Evolutionary conservation across 306 rosid genomes (phyloP).

Genomic region (Albizia julibrissin): DNA sequence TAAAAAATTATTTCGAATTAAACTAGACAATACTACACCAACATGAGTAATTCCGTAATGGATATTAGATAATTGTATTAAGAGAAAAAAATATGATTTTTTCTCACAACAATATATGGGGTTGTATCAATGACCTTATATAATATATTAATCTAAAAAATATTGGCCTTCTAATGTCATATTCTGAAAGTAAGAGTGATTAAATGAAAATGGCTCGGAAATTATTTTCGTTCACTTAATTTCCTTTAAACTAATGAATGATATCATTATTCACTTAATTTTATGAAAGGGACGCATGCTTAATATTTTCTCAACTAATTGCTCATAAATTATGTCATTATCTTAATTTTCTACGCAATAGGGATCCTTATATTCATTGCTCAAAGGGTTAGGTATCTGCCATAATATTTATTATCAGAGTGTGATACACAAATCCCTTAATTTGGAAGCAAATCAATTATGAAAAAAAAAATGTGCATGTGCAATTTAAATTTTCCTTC

Average conservation of each 20-base stretch:
- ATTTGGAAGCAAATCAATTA: neutral
- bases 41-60: neutral
- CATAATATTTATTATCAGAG: neutral
- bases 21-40: no score
- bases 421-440: neutral
- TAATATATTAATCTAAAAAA: neutral
- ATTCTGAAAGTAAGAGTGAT: neutral
- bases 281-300: neutral
- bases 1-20: no score
- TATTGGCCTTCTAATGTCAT: neutral
- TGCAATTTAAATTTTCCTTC: neutral
- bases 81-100: neutral
- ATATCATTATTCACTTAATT: neutral
- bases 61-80: neutral
- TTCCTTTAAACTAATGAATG: neutral
- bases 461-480: neutral
- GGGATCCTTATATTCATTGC: neutral
- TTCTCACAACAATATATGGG: neutral
- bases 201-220: neutral
- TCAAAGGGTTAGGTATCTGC: neutral
- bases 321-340: neutral
- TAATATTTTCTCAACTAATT: neutral
- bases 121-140: neutral
- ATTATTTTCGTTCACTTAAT: neutral
- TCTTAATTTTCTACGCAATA: neutral